phyloP scores from a whole-genome alignment of 306 rosid genomes.

The Cucurbita moschata region DNA sequence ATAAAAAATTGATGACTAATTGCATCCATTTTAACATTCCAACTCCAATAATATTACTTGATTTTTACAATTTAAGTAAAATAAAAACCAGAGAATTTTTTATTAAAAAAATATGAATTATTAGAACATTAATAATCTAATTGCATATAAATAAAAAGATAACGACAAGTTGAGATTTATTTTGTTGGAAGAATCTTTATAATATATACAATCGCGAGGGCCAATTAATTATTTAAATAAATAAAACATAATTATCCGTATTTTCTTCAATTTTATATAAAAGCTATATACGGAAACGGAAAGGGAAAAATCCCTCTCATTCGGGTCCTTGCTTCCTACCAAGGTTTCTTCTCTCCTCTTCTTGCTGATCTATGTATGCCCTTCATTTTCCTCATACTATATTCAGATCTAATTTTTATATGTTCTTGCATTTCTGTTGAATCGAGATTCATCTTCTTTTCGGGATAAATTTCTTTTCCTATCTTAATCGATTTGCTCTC shows the following conservation, averaged over 20 bases:
- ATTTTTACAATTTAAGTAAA: not conserved
- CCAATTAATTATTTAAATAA: not conserved
- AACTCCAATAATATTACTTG: not conserved
- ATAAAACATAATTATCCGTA: not conserved
- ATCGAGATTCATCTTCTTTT: not conserved
- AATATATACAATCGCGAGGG: not conserved
- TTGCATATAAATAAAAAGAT: not conserved
- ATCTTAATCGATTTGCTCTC: not conserved
- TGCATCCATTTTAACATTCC: no score
- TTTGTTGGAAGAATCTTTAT: not conserved
- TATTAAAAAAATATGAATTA: not conserved
- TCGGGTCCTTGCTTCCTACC: not conserved
- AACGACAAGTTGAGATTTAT: not conserved
- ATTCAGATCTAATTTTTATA: not conserved
- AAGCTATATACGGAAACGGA: not conserved
- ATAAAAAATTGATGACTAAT: no score
- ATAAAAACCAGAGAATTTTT: not conserved
- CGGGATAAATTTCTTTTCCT: not conserved
- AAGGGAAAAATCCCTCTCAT: not conserved
- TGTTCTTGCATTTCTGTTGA: not conserved
- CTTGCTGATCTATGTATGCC: not conserved
- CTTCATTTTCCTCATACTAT: not conserved
- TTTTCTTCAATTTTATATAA: not conserved
- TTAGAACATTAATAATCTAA: not conserved
- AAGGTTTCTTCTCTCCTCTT: slow-evolving; percentile 6